Conservation (phyloP, 257 asterid species). For the Thymus quinquecostatus region DNA sequence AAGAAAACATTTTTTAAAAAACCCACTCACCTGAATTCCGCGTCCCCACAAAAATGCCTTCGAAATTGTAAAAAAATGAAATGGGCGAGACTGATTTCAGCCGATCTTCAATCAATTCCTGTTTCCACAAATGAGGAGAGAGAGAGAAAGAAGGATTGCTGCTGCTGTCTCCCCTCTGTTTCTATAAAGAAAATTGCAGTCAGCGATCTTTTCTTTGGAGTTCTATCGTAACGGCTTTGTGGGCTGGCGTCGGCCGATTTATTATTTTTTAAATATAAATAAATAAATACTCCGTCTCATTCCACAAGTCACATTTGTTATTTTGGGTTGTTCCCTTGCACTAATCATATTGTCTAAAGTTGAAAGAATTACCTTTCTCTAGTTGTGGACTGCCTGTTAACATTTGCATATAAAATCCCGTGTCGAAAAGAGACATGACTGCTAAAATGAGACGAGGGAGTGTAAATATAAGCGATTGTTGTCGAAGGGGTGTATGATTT, state of each 20-base stretch:
- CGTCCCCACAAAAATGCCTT: constrained; percentile 12
- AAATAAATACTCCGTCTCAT: no score
- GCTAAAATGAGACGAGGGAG: no score
- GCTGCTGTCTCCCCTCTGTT: neutral
- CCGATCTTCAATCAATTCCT: constrained; percentile 18
- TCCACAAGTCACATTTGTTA: no score
- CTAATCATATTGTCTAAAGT: no score
- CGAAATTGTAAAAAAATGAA: constrained; percentile 6
- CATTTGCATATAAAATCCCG: no score
- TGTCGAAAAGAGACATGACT: no score
- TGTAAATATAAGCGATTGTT: no score
- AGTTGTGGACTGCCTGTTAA: no score
- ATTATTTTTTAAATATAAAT: neutral
- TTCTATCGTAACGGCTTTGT: constrained; percentile 45
- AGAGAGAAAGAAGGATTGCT: neutral
- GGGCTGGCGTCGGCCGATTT: constrained; percentile 47
- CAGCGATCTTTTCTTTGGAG: constrained; percentile 7
- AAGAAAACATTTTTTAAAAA: neutral
- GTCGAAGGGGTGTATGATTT: no score
- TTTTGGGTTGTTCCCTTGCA: no score
- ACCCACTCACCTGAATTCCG: constrained; percentile 34
- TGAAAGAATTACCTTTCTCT: no score
- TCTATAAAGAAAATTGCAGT: neutral
- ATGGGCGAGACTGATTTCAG: neutral
- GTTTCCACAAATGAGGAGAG: neutral